Percentiles rank a stretch among this genome's conserved stretches.
phyloP scores from a whole-genome alignment of 352 stramenopile species.

The Phytophthora kernoviae region DNA sequence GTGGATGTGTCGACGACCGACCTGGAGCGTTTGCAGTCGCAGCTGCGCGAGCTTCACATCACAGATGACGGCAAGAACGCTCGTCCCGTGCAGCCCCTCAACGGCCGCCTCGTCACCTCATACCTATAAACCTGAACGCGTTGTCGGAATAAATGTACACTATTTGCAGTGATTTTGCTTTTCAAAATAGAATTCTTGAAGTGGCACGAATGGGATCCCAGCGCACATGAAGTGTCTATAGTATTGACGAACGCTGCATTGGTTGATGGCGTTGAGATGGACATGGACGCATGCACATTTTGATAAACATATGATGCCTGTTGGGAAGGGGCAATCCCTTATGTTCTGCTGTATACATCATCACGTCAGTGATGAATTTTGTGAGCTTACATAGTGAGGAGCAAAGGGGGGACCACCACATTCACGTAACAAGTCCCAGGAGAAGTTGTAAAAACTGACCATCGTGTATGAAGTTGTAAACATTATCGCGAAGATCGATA shows the following conservation, averaged over 20 bases:
- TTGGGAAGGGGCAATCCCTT: constrained; percentile 7
- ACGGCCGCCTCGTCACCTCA: constrained; percentile 20
- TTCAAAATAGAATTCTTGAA: too few species aligned
- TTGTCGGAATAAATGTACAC: too few species aligned
- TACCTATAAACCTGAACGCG: constrained; percentile 17
- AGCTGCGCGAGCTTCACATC: constrained; percentile 26
- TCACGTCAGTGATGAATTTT: constrained; percentile 11
- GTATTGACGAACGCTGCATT: too few species aligned
- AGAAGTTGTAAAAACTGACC: constrained; percentile 20
- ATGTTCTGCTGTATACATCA: neutral
- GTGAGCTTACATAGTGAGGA: constrained; percentile 19
- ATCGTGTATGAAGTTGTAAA: constrained; percentile 18
- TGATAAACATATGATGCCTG: constrained; percentile 14
- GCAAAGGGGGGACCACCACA: neutral
- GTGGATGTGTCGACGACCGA: constrained; percentile 34
- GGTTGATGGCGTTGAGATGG: neutral
- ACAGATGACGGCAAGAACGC: constrained; percentile 30
- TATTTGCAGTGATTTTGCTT: too few species aligned
- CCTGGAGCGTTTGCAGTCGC: constrained; percentile 27
- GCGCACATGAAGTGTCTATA: too few species aligned
- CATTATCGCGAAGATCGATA: constrained; percentile 16
- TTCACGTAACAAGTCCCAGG: constrained; percentile 1
- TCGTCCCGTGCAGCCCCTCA: constrained; percentile 31
- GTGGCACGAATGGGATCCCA: too few species aligned
- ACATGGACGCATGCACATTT: constrained; percentile 15